Evolutionary conservation across 345 rosid species (phyloP).

Genomic region (Rhodomyrtus tomentosa): DNA sequence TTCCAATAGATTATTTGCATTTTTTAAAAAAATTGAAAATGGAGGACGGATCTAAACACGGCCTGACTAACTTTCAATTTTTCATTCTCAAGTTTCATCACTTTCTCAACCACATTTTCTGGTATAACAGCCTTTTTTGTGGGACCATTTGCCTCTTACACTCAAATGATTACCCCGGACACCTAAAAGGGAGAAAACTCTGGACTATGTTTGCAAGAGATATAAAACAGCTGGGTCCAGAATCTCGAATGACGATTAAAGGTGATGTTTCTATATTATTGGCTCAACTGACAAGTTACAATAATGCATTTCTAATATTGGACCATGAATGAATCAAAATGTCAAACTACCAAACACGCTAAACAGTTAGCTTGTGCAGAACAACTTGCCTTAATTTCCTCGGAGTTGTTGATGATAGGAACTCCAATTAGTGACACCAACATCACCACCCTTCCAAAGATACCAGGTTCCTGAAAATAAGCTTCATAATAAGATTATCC

Average conservation of each 20-base stretch:
- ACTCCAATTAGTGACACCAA: conserved; percentile 57
- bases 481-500: neutral
- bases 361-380: neutral
- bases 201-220: neutral
- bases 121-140: neutral
- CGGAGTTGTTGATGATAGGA: conserved; percentile 28
- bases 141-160: neutral
- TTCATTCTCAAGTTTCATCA: neutral
- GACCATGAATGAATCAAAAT: neutral
- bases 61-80: neutral
- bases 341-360: neutral
- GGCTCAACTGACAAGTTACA: neutral
- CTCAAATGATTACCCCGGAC: neutral
- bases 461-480: conserved; percentile 45
- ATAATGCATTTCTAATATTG: neutral
- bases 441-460: conserved; percentile 45
- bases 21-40: neutral
- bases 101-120: neutral
- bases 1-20: neutral
- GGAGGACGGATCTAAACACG: neutral
- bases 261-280: neutral
- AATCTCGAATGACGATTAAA: neutral
- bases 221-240: neutral
- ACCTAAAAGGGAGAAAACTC: neutral
- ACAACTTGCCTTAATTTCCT: conserved; percentile 51